Evolutionary conservation across 1,139 yeast genomes (phyloP), one percentile per base, ranked within the genome.

Genomic region (Diutina sp.): DNA sequence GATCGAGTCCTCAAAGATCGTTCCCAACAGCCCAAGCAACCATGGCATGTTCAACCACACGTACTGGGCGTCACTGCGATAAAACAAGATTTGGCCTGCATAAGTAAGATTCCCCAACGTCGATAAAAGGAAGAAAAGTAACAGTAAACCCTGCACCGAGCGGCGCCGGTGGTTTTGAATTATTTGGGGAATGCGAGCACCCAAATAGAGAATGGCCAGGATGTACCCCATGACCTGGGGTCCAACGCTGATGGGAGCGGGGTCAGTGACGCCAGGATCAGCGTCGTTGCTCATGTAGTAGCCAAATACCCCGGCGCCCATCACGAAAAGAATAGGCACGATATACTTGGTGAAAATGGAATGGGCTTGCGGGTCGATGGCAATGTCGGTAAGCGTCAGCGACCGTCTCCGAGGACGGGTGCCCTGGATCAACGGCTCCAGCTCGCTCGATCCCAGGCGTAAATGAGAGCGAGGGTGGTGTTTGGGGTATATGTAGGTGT

Each of bases 141-240:
- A 74, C 60, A 90, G 84, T 58, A 87, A 78, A 1, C 95, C 95
- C 60, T 82, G 80, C 47, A 87, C 90, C 12, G 91, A 85, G 62
- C 83, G 80, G 60, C 90, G 76, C 58, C 70, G 67, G 68, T 85
- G 79, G 68, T 87, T 87, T 66, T 84, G 90, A 59, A 83, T 69
- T 59, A 87, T 87, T 68, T 87, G 95, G 1, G 95, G 95, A 57
- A 87, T 77, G 60, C 95, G 73, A 1, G 95, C 95, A 8, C 89
- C 85, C 61, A 87, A 74, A 66, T 87, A 87, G 56, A 87, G 72
- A 1, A 74, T 61, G 0, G 95, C 95, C 3, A 90, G 83, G 5
- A 81, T 63, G 68, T 87, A 88, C 7, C 95, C 95, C 61, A 85
- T 73, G 5, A 85, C 63, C 66, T 85, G 90, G 2, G 95, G 87